phyloP scores from a whole-genome alignment of 805 yeast species.

The Barnettozyma californica region DNA sequence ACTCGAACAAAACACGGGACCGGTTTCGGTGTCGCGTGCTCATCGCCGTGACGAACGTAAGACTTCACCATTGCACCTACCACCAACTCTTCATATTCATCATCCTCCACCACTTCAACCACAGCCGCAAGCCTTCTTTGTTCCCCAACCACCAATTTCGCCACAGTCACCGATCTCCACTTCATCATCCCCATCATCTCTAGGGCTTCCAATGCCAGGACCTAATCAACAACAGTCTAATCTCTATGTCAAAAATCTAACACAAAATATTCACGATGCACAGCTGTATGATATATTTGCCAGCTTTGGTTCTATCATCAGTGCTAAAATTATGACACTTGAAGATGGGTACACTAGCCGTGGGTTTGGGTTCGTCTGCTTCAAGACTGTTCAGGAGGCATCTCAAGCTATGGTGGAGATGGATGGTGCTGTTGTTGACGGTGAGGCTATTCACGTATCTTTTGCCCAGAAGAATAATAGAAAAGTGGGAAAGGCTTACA shows the following conservation, averaged over 20 bases:
- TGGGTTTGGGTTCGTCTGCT: slow-evolving; percentile 79
- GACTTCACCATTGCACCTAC: background rate
- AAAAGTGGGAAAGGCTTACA: slow-evolving; percentile 22
- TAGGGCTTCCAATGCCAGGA: slow-evolving; percentile 33
- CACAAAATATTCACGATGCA: slow-evolving; percentile 45
- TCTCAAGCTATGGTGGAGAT: slow-evolving; percentile 59
- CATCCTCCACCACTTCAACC: background rate
- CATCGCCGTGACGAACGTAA: slow-evolving; percentile 34
- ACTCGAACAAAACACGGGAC: slow-evolving; percentile 25
- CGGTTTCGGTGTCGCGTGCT: slow-evolving; percentile 38
- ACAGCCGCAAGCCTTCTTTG: background rate
- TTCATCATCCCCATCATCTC: background rate
- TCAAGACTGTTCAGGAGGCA: slow-evolving; percentile 54
- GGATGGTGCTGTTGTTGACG: slow-evolving; percentile 51
- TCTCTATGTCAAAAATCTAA: slow-evolving; percentile 59
- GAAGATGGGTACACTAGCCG: slow-evolving; percentile 38
- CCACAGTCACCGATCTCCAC: background rate
- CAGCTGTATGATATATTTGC: slow-evolving; percentile 37
- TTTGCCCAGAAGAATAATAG: slow-evolving; percentile 71
- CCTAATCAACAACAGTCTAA: slow-evolving; percentile 59
- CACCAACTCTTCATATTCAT: slow-evolving; percentile 5
- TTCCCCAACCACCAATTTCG: background rate
- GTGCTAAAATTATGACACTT: slow-evolving; percentile 47
- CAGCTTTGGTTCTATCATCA: slow-evolving; percentile 43
- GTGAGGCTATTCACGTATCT: slow-evolving; percentile 55